Base-by-base conservation (phyloP, 495 filamentous ascomycete genomes). In the Hypoxylon perforatum region DNA sequence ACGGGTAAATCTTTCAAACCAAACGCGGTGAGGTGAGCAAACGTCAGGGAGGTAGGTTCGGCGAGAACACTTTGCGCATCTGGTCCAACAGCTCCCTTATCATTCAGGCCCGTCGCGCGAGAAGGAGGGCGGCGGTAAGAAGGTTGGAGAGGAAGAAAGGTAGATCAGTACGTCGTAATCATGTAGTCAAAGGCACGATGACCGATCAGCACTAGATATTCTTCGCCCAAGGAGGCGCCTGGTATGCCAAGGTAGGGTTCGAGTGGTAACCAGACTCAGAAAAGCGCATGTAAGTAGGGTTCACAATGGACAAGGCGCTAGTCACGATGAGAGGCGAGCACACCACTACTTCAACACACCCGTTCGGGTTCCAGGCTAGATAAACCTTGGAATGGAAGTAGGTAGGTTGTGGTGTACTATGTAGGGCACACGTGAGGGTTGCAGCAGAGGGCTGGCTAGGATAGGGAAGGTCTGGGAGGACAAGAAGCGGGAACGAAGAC, bases 351-450 rank as follows among this genome's bases (percentile, higher is more conserved):
- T 25, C 19, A 49, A 18, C 39, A 30, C 42, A 28, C 28, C n/a
- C n/a, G 23, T 57, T 44, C 39, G 44, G 51, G 53, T 35, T 70
- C 56, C 57, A 51, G 51, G 53, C 57, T 70, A 66, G 62, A 66
- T 65, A 58, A 70, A 65, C 36, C 57, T 62, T 57, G 30, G n/a
- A 46, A 48, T n/a, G 25, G 28, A 12, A 33, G 21, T 49, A 21
- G n/a, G n/a, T n/a, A n/a, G n/a, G 57, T 46, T 17, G 61, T 33
- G 28, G 30, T 35, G 46, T 65, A 65, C 65, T 28, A 7, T 28
- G 7, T 7, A n/a, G 25, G 25, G 61, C 67, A 70, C 67, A 70
- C 67, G 67, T 70, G 67, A 70, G 67, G 35, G 48, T 30, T 63
- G 61, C 67, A 70, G 67, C 36, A 38, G 57, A 62, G 49, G 61